Evolutionary conservation across 495 filamentous ascomycete species (phyloP), one percentile per base, ranked within the genome.

Genomic region (Aspergillus ellipticus): DNA sequence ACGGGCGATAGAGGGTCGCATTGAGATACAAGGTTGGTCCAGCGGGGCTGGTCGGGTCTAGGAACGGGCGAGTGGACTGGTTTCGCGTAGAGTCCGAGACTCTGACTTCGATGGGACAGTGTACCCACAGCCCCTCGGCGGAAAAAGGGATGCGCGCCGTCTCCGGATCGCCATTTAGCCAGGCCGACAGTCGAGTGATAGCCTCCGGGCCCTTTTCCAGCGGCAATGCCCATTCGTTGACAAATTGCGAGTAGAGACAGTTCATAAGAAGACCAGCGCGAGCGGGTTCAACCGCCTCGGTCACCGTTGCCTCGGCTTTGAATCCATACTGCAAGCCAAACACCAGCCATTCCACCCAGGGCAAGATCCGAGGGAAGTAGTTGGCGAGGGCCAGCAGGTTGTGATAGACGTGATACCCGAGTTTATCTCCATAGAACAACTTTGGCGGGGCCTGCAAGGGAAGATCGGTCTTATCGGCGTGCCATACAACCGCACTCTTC

Each of bases 161-260:
- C 56, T 73, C 63, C 42, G 74, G 54, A 58, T 86, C 81, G 31
- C 84, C 78, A 60, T 93, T 82, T 47, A 98, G 74, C 94, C 94
- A 98, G 26, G 88, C 84, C 24, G 85, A 86, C 17, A 98, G 79
- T 22, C 94, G 86, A 24, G 72, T 80, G 26, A 98, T 85, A 3
- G 92, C 90, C 68, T 96, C 93, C 16, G 94, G 94, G 0, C 95
- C 94, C 56, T 88, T 86, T 59, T 83, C 72, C n/a, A 98, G 74
- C 6, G 94, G 94, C 47, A 98, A 81, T 4, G 93, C 92, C 94
- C 94, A 98, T 67, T 98, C 94, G 67, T 98, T 96, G 43, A 98
- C 94, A 62, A 90, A 95, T 68, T 98, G 94, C 19, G 86, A 91
- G 73, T 95, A 98, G 16, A 97, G 81, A 68, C 94, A 98, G 70